Percentiles rank a stretch among this genome's conserved stretches.
These are phyloP conservation scores for Hypoxylon trugodes DNA, from an alignment of 495 filamentous ascomycete genomes.

Conservation along the genomic window DNA sequence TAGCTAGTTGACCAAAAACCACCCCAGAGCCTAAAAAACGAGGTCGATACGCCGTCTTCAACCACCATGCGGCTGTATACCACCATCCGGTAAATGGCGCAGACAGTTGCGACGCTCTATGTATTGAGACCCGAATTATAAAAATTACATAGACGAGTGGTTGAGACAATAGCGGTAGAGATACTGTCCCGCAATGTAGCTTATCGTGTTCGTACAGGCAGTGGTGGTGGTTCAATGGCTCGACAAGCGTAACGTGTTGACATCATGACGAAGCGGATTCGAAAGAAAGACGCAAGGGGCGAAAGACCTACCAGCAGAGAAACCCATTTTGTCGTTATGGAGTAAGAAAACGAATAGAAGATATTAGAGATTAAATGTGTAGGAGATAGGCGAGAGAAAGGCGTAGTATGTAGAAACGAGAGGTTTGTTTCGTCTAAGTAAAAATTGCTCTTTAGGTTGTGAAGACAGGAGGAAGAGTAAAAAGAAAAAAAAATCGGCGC, in stretches of 20 bases:
- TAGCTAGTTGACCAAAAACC: background rate
- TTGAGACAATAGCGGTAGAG: slow-evolving; percentile 7
- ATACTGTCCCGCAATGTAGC: slow-evolving; percentile 28
- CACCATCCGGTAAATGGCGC: slow-evolving; percentile 51
- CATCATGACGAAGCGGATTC: slow-evolving; percentile 16
- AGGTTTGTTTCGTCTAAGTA: slow-evolving; percentile 57
- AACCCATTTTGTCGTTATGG: slow-evolving; percentile 53
- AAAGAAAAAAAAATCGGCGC: slow-evolving; percentile 45
- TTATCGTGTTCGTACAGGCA: slow-evolving; percentile 20
- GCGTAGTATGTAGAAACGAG: slow-evolving; percentile 47
- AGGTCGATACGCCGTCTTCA: background rate
- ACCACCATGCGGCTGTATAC: background rate
- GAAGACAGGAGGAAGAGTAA: slow-evolving; percentile 34
- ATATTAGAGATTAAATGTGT: slow-evolving; percentile 28
- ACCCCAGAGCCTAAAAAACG: background rate
- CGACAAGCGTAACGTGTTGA: slow-evolving; percentile 22
- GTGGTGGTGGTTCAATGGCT: slow-evolving; percentile 42
- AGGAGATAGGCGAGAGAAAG: slow-evolving; percentile 34
- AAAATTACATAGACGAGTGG: background rate
- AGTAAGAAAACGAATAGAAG: slow-evolving; percentile 12
- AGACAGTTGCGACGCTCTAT: slow-evolving; percentile 18
- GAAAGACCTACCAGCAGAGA: slow-evolving; percentile 54
- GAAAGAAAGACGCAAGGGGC: slow-evolving; percentile 20
- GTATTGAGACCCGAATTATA: slow-evolving; percentile 7
- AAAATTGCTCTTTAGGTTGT: slow-evolving; percentile 40